Conservation (phyloP, 768 basidiomycete species). For the Phanerochaete sordida region DNA sequence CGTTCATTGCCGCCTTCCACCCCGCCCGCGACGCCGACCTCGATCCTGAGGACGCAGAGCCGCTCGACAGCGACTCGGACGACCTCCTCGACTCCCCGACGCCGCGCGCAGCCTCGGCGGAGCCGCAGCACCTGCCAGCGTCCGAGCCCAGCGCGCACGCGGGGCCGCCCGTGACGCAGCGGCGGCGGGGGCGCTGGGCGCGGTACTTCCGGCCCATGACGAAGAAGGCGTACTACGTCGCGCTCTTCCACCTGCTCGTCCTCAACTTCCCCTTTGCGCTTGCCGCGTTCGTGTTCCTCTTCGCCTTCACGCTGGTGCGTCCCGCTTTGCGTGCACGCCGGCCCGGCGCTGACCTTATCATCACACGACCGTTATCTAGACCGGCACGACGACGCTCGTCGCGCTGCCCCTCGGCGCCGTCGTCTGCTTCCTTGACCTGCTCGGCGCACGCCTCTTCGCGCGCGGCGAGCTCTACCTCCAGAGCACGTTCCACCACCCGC, state of each 20-base stretch:
- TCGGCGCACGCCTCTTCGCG: slow-evolving; percentile 70
- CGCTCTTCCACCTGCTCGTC: slow-evolving; percentile 65
- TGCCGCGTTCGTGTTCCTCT: slow-evolving; percentile 74
- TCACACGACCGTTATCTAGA: slow-evolving; percentile 34
- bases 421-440: slow-evolving; percentile 71
- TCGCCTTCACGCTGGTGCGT: slow-evolving; percentile 77
- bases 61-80: slow-evolving; percentile 17
- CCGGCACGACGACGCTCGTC: slow-evolving; percentile 77
- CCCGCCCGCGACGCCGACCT: slow-evolving; percentile 43
- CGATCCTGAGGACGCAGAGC: slow-evolving; percentile 32
- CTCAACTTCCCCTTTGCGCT: slow-evolving; percentile 80
- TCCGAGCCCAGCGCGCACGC: slow-evolving; percentile 8
- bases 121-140: slow-evolving; percentile 4
- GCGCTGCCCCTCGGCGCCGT: slow-evolving; percentile 75
- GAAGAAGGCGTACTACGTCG: slow-evolving; percentile 54
- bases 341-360: background rate
- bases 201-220: slow-evolving; percentile 65
- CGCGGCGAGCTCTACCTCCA: slow-evolving; percentile 74
- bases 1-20: slow-evolving; percentile 64
- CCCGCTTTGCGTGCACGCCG: background rate
- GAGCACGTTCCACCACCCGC: slow-evolving; percentile 63
- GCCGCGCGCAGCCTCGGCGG: background rate
- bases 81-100: slow-evolving; percentile 9
- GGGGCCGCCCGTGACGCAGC: background rate
- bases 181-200: slow-evolving; percentile 35